Evolutionary conservation across 2,329 filamentous ascomycete species (phyloP).

Genomic region (Bretziella fagacearum): DNA sequence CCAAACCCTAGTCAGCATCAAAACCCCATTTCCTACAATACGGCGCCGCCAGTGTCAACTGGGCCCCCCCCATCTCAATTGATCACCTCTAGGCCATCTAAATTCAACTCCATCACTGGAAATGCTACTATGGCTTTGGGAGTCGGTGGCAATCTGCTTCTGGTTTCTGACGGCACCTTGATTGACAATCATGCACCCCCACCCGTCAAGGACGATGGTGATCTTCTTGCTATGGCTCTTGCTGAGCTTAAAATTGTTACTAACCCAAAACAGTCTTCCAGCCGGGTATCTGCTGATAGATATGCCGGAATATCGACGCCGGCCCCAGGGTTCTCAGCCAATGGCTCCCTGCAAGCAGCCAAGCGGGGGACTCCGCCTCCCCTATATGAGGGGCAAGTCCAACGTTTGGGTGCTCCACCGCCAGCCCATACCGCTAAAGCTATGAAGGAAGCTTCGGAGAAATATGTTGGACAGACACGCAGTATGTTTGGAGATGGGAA

Average conservation of each 20-base stretch:
- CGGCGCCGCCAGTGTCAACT: too few species aligned
- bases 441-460: constrained; percentile 89
- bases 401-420: constrained; percentile 70
- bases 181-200: constrained; percentile 18
- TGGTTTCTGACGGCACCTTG: constrained; percentile 44
- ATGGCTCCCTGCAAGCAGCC: constrained; percentile 32
- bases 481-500: constrained; percentile 47
- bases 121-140: constrained; percentile 86
- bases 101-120: constrained; percentile 58
- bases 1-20: too few species aligned
- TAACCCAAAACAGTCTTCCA: constrained; percentile 53
- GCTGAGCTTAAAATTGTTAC: constrained; percentile 78
- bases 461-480: constrained; percentile 67
- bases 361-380: constrained; percentile 68
- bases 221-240: constrained; percentile 82
- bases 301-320: constrained; percentile 90
- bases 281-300: constrained; percentile 83
- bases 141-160: constrained; percentile 88
- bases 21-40: too few species aligned
- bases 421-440: constrained; percentile 83
- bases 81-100: constrained; percentile 24
- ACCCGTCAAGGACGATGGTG: constrained; percentile 35
- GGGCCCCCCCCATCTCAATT: constrained; percentile 25
- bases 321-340: constrained; percentile 31
- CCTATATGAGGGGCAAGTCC: constrained; percentile 63